Conservation (phyloP, 179 eudicot species). For the Dionaea muscipula region DNA sequence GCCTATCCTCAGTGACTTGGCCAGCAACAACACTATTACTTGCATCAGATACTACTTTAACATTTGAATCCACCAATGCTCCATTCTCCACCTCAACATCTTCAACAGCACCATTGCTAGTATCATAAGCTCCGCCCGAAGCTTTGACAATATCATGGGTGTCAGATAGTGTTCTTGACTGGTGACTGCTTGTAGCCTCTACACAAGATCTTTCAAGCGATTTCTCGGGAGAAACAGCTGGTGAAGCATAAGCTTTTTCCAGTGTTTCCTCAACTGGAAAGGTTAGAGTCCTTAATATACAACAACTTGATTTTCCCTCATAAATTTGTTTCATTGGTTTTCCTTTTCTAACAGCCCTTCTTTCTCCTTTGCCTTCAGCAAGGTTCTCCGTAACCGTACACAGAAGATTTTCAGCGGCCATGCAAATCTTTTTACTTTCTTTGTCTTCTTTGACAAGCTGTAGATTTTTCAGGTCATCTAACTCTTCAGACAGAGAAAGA, state of each 20-base stretch:
- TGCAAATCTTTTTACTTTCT: conserved; percentile 7
- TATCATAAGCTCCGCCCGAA: background rate
- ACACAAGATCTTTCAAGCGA: conserved; percentile 12
- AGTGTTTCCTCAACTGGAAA: conserved; percentile 11
- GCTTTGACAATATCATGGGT: background rate
- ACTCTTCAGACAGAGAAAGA: conserved; percentile 18
- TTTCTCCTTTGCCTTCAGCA: conserved; percentile 6
- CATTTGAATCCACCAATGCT: conserved; percentile 13
- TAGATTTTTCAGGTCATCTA: conserved; percentile 17
- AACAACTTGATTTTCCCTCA: conserved; percentile 2
- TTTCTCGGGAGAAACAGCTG: conserved; percentile 7
- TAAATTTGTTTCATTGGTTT: conserved; percentile 20
- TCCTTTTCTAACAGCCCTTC: conserved; percentile 6
- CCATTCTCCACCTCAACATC: conserved; percentile 7
- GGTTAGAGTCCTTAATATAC: conserved; percentile 9
- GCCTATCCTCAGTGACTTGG: conserved; percentile 26
- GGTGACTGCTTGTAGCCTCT: conserved; percentile 10
- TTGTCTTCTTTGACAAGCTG: conserved; percentile 8
- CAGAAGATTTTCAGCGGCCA: background rate
- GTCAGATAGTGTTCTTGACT: conserved; percentile 13
- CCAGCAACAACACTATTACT: conserved; percentile 10
- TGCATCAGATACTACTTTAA: conserved; percentile 15
- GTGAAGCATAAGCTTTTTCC: conserved; percentile 12
- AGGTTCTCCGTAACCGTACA: conserved; percentile 3
- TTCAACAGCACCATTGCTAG: conserved; percentile 10